phyloP scores from a whole-genome alignment of 179 eudicot species.

The Camellia oleifera region DNA sequence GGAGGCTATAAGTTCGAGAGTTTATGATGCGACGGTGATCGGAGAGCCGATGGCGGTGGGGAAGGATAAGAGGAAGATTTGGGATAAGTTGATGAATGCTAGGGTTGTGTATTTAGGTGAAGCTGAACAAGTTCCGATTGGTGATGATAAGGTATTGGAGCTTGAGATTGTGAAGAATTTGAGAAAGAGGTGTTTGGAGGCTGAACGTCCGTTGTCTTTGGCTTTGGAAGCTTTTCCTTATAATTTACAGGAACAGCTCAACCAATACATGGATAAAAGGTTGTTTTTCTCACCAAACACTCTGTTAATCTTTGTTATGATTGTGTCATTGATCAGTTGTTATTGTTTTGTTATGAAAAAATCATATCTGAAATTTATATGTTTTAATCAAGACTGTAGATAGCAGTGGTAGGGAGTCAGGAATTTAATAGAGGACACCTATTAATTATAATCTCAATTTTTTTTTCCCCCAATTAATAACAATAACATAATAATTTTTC shows the following conservation, averaged over 20 bases:
- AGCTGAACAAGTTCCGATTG: constrained; percentile 88
- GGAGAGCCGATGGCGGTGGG: constrained; percentile 97
- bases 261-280: constrained; percentile 64
- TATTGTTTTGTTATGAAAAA: not conserved
- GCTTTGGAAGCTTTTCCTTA: constrained; percentile 88
- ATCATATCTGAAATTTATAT: not conserved
- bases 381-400: not conserved
- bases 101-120: constrained; percentile 87
- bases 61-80: constrained; percentile 82
- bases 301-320: not conserved
- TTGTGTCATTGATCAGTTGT: not conserved
- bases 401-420: too few relatives aligned
- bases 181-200: constrained; percentile 64
- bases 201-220: constrained; percentile 48
- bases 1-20: constrained; percentile 66
- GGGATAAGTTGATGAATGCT: constrained; percentile 93
- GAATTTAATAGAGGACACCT: too few relatives aligned
- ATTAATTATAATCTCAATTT: too few relatives aligned
- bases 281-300: constrained; percentile 14
- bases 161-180: constrained; percentile 74
- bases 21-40: constrained; percentile 82
- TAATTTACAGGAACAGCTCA: constrained; percentile 65
- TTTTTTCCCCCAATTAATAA: too few relatives aligned
- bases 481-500: too few relatives aligned
- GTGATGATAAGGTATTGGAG: constrained; percentile 80